A percentile compares a stretch with the other conserved stretches of the same genome.
These are phyloP conservation scores for Neurospora sp. DNA, from an alignment of 495 filamentous ascomycete species.

Conservation along the genomic window DNA sequence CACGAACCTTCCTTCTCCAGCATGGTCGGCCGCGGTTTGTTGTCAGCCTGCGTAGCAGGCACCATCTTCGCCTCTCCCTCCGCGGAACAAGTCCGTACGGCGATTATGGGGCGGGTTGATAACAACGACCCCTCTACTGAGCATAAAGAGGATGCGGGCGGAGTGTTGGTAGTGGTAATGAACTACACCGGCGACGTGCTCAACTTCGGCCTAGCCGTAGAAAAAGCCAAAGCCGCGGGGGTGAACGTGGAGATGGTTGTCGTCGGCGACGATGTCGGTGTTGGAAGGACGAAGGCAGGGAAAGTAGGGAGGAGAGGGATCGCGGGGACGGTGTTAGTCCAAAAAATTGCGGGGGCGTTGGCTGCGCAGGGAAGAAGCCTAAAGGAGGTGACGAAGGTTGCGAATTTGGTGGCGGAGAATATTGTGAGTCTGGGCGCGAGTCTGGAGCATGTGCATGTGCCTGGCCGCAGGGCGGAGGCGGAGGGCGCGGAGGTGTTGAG, in stretches of 20 bases:
- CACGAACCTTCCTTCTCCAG: slow-evolving; percentile 86
- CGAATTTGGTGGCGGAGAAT: slow-evolving; percentile 62
- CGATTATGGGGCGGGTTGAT: slow-evolving; percentile 62
- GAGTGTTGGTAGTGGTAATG: slow-evolving; percentile 63
- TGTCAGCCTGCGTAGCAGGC: slow-evolving; percentile 78
- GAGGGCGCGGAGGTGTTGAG: slow-evolving; percentile 36
- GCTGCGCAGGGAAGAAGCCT: slow-evolving; percentile 58
- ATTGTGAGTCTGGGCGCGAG: slow-evolving; percentile 79
- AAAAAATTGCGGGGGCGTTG: slow-evolving; percentile 82
- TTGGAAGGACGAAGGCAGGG: slow-evolving; percentile 70
- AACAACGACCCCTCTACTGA: too few species aligned
- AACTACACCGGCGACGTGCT: slow-evolving; percentile 78
- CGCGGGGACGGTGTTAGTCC: slow-evolving; percentile 78
- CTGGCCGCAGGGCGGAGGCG: slow-evolving; percentile 49
- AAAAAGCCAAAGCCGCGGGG: slow-evolving; percentile 80
- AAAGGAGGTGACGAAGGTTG: slow-evolving; percentile 62
- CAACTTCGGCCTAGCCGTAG: slow-evolving; percentile 90
- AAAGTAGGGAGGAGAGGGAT: slow-evolving; percentile 91
- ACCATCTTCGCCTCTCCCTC: slow-evolving; percentile 88
- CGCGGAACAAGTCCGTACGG: slow-evolving; percentile 76
- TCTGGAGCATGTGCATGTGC: slow-evolving; percentile 85
- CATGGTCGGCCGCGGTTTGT: slow-evolving; percentile 58
- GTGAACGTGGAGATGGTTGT: slow-evolving; percentile 83
- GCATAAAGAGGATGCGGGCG: slow-evolving; percentile 29
- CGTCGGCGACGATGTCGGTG: slow-evolving; percentile 92